A percentile compares a stretch with the other conserved stretches of the same genome.
phyloP scores from a whole-genome alignment of 371 early-diverging fungal species.

The Apophysomyces variabilis region DNA sequence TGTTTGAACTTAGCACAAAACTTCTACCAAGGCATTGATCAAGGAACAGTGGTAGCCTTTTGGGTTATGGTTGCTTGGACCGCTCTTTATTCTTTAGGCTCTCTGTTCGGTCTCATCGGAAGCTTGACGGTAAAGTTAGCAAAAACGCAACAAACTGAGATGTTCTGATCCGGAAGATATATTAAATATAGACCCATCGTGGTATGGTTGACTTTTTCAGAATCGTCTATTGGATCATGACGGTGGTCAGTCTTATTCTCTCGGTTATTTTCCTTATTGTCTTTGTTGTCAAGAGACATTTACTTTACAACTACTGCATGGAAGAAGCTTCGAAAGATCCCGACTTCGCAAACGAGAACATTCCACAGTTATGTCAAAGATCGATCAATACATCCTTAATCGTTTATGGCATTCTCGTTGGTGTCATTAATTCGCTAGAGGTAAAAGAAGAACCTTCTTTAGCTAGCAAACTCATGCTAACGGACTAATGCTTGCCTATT shows the following conservation, averaged over 20 bases:
- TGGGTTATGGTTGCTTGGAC: not conserved
- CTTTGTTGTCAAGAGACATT: constrained; percentile 18
- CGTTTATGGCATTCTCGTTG: not conserved
- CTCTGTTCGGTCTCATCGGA: constrained; percentile 27
- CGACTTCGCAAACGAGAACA: not conserved
- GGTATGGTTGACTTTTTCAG: constrained; percentile 7
- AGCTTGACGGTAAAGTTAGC: constrained; percentile 27
- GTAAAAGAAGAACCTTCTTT: not conserved
- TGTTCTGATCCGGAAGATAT: constrained; percentile 15
- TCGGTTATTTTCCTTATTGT: constrained; percentile 19
- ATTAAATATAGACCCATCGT: constrained; percentile 1
- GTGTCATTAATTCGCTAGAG: not conserved
- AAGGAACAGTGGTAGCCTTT: not conserved
- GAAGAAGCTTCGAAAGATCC: not conserved
- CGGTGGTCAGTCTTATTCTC: constrained; percentile 13
- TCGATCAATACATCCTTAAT: not conserved
- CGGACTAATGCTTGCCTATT: not conserved
- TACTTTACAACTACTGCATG: constrained; percentile 16
- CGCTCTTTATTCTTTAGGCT: constrained; percentile 20
- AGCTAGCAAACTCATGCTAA: not conserved
- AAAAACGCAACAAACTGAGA: constrained; percentile 16
- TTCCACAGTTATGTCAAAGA: not conserved
- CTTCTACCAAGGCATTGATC: not conserved
- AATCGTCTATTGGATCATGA: constrained; percentile 23
- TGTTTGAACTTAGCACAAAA: not conserved